Percentiles rank a stretch among this genome's conserved stretches.
These are phyloP conservation scores for Macrophomina phaseolina DNA, from an alignment of 2,329 filamentous ascomycete species.

Conservation along the genomic window DNA sequence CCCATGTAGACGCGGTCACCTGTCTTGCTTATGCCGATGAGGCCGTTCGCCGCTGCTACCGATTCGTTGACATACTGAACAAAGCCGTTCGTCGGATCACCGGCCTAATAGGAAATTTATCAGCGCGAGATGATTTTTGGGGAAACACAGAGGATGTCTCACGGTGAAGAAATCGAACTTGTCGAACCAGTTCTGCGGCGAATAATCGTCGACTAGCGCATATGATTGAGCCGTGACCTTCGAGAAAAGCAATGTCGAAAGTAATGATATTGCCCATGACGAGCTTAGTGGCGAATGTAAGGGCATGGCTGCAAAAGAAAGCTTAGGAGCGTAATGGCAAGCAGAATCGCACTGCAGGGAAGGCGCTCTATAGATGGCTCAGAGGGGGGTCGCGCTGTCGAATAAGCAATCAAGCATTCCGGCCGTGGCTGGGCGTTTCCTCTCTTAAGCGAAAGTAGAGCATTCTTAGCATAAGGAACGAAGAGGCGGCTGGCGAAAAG, in stretches of 20 bases:
- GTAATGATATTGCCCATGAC: slow-evolving; percentile 3
- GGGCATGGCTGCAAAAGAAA: slow-evolving; percentile 1
- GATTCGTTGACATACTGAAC: slow-evolving; percentile 50
- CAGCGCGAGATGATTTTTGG: not conserved
- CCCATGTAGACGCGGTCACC: slow-evolving; percentile 35
- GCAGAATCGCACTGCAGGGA: not conserved
- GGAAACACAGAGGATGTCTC: not conserved
- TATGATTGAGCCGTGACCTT: slow-evolving; percentile 31
- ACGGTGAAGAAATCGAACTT: slow-evolving; percentile 49
- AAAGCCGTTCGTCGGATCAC: slow-evolving; percentile 41
- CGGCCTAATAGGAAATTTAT: slow-evolving; percentile 15
- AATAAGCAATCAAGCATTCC: slow-evolving; percentile 15
- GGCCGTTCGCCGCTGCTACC: slow-evolving; percentile 42
- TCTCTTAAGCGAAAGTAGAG: not conserved
- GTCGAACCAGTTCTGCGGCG: slow-evolving; percentile 51
- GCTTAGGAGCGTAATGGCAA: not conserved
- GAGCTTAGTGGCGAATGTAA: not conserved
- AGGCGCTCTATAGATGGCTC: slow-evolving; percentile 12
- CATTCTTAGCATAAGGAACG: slow-evolving; percentile 17
- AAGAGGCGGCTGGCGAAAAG: not conserved
- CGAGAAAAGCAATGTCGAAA: not conserved
- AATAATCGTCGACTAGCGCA: slow-evolving; percentile 47
- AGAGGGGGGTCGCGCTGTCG: not conserved
- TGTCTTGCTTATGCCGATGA: slow-evolving; percentile 31
- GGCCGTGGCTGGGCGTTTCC: not conserved